Conservation (phyloP, 2,329 filamentous ascomycete species). For the Aureobasidium namibiae region DNA sequence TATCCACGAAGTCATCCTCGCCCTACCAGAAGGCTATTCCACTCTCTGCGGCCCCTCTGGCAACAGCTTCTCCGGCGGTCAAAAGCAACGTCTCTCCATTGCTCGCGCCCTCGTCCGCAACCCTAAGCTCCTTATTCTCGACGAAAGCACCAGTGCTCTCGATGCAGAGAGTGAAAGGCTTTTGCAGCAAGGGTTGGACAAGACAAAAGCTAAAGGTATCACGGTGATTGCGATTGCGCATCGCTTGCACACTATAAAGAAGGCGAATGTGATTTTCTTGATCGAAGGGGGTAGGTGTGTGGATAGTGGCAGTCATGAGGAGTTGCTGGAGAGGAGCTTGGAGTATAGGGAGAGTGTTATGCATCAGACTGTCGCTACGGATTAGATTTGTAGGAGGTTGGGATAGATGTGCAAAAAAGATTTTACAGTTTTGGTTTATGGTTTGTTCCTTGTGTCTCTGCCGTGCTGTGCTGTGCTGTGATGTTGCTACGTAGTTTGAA, state of each 20-base stretch:
- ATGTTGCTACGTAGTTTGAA: too few species aligned
- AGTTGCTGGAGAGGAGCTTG: constrained; percentile 35
- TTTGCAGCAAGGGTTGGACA: constrained; percentile 33
- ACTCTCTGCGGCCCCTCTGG: constrained; percentile 41
- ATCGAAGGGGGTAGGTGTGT: constrained; percentile 42
- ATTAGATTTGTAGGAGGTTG: neutral
- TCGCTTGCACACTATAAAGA: constrained; percentile 33
- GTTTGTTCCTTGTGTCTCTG: too few species aligned
- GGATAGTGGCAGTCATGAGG: constrained; percentile 41
- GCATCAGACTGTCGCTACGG: constrained; percentile 18
- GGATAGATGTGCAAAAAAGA: neutral
- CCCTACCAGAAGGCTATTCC: constrained; percentile 57
- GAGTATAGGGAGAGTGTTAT: constrained; percentile 19
- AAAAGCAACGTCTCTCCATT: constrained; percentile 35
- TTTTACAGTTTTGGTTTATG: neutral
- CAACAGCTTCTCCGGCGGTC: constrained; percentile 35
- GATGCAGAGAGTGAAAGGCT: constrained; percentile 36
- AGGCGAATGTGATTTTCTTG: constrained; percentile 37
- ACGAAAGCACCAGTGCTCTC: constrained; percentile 36
- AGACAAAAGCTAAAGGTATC: constrained; percentile 19
- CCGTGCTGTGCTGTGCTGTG: too few species aligned
- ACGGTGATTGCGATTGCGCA: constrained; percentile 40
- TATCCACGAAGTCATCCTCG: constrained; percentile 59
- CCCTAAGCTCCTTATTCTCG: constrained; percentile 33
- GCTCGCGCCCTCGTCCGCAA: constrained; percentile 36